Conservation (phyloP, 2,329 filamentous ascomycete genomes). For the Trichoderma oligosporum region DNA sequence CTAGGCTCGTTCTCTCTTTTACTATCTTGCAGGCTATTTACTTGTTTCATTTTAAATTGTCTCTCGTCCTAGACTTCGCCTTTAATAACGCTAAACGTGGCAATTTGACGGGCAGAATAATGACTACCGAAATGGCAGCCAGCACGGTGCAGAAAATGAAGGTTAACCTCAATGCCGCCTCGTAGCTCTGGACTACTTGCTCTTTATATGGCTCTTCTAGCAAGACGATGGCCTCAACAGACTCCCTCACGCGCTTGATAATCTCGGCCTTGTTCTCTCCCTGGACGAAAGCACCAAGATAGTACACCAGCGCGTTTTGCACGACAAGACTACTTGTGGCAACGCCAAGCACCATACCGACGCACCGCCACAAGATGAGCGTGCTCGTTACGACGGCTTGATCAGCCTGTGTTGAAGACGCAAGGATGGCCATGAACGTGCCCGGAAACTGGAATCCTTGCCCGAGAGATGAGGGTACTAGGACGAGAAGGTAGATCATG, state of each 20-base stretch:
- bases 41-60: not conserved
- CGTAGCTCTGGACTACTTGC: slow-evolving; percentile 55
- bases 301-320: slow-evolving; percentile 64
- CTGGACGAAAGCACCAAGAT: slow-evolving; percentile 55
- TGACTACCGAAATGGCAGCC: slow-evolving; percentile 43
- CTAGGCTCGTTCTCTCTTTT: not conserved
- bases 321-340: slow-evolving; percentile 67
- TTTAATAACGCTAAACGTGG: slow-evolving; percentile 48
- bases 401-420: slow-evolving; percentile 54
- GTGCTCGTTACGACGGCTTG: slow-evolving; percentile 69
- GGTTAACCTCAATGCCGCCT: slow-evolving; percentile 46
- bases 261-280: slow-evolving; percentile 55
- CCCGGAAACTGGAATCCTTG: slow-evolving; percentile 63
- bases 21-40: not conserved
- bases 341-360: slow-evolving; percentile 72
- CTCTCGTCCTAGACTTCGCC: slow-evolving; percentile 12
- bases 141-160: slow-evolving; percentile 45
- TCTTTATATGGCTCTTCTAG: slow-evolving; percentile 45
- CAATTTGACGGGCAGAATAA: slow-evolving; percentile 52
- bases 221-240: slow-evolving; percentile 50
- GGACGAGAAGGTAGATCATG: slow-evolving; percentile 52
- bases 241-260: slow-evolving; percentile 49
- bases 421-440: slow-evolving; percentile 60
- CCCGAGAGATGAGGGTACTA: slow-evolving; percentile 55
- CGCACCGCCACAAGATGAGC: slow-evolving; percentile 65